phyloP scores from a whole-genome alignment of 2,329 filamentous ascomycete genomes.

The Epichloe hybrida region DNA sequence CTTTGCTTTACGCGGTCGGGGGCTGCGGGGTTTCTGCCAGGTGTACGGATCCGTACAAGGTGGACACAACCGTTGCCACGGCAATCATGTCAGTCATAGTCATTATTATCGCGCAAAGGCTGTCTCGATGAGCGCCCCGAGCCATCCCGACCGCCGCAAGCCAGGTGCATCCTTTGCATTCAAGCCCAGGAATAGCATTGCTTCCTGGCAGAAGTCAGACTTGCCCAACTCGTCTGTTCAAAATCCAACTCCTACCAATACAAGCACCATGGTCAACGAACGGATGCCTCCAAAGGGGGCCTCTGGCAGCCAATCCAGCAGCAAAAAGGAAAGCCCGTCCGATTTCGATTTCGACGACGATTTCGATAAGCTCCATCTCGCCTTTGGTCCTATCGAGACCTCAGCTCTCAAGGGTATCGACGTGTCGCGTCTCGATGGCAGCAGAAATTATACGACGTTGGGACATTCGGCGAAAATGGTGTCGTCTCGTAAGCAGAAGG shows the following conservation, averaged over 20 bases:
- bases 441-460: conserved; percentile 16
- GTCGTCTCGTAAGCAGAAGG: conserved; percentile 41
- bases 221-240: conserved; percentile 7
- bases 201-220: conserved; percentile 11
- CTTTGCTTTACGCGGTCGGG: not conserved
- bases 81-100: conserved; percentile 16
- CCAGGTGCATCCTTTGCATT: conserved; percentile 19
- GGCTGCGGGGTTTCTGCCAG: not conserved
- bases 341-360: conserved; percentile 19
- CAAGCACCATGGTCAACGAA: conserved; percentile 32
- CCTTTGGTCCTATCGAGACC: conserved; percentile 15
- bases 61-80: conserved; percentile 13
- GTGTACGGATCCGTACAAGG: not conserved
- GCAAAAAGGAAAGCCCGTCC: conserved; percentile 11
- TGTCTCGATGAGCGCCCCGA: conserved; percentile 8
- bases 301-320: not conserved
- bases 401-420: conserved; percentile 9
- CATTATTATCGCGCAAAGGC: conserved; percentile 2
- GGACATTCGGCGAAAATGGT: conserved; percentile 29
- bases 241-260: not conserved
- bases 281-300: conserved; percentile 22
- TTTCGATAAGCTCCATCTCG: conserved; percentile 19
- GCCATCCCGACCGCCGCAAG: conserved; percentile 10
- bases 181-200: conserved; percentile 18
- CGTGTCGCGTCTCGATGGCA: not conserved